Evolutionary conservation across 1,284 basidiomycete species (phyloP), one percentile per base, ranked within the genome.

Genomic region (Mycosarcoma mackinlayi): DNA sequence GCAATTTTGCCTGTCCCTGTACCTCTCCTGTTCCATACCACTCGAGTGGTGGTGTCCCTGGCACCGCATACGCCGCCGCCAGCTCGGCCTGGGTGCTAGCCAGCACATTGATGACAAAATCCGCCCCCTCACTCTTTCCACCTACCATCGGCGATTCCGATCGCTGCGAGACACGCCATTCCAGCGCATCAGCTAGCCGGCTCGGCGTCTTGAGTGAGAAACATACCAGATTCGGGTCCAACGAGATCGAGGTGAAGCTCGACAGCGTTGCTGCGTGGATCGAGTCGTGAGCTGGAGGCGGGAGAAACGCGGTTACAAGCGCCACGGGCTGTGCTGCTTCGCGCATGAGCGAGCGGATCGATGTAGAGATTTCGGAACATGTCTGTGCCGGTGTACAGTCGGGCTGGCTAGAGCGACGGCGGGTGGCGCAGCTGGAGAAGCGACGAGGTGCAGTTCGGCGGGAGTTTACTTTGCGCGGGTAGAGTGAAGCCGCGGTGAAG

Each of bases 251-350:
- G 7, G 52, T 41, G 19, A 72, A 72, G 23, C 55, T 60, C 6
- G 69, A 72, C 3, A 72, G 57, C 6, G 69, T 72, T 19, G 69
- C 69, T 2, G 52, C 69, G 33, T 72, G 69, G 0, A 72, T 64
- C n/a, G n/a, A n/a, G n/a, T n/a, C n/a, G n/a, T 41, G 34, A 23
- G 21, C 6, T 1, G 38, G 13, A 13, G 45, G 33, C 0, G 69
- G 52, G 8, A 72, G 57, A 13, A 63, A 58, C n/a, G 59, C 57
- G 16, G 60, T 68, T 16, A 68, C 30, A 18, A 72, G 52, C 0
- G 64, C 60, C 0, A 72, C 69, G 2, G 69, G 69, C 33, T 72
- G 69, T 25, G 69, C 69, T 16, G 64, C 47, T 14, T 40, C 9
- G 1, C 69, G 41, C 69, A 72, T 72, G 2, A 72, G 46, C 6